Evolutionary conservation across 305 asterid genomes (phyloP).

Genomic region (Ilex paraguariensis): DNA sequence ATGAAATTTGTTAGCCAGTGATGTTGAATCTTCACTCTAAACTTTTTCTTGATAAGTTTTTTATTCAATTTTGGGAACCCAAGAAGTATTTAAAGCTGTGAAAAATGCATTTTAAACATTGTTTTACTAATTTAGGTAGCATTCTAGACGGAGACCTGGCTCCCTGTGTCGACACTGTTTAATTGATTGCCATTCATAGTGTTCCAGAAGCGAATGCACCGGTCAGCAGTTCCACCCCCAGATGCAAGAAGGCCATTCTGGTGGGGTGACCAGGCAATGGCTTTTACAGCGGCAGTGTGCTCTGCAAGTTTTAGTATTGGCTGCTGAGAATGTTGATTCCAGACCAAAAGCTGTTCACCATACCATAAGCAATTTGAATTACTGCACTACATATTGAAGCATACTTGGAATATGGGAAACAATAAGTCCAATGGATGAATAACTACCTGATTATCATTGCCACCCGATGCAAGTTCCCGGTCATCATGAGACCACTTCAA

Average conservation of each 20-base stretch:
- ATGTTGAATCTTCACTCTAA: too few relatives aligned
- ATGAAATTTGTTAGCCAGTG: too few relatives aligned
- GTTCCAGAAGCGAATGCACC: conserved; percentile 98
- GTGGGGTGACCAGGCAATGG: conserved; percentile 98
- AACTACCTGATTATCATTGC: conserved; percentile 92
- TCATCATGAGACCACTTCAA: conserved; percentile 99
- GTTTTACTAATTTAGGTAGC: too few relatives aligned
- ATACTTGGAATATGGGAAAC: too few relatives aligned
- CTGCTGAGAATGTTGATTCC: conserved; percentile 86
- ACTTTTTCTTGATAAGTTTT: too few relatives aligned
- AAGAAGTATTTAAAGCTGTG: too few relatives aligned
- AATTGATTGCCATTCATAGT: conserved; percentile 80
- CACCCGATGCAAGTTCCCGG: conserved; percentile 98
- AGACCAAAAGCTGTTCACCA: conserved; percentile 64
- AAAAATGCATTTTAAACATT: too few relatives aligned
- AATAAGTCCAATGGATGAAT: not conserved
- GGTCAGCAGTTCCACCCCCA: conserved; percentile 99
- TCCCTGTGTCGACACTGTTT: conserved; percentile 85
- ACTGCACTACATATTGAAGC: too few relatives aligned
- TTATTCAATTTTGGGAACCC: too few relatives aligned
- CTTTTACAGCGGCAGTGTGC: conserved; percentile 97
- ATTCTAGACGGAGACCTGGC: conserved; percentile 47
- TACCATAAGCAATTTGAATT: conserved; percentile 1
- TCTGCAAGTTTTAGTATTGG: conserved; percentile 80
- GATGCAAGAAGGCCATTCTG: conserved; percentile 82